Evolutionary conservation across 1,284 basidiomycete genomes (phyloP), one percentile per base, ranked within the genome.

Genomic region (Irpex rosettiformis): DNA sequence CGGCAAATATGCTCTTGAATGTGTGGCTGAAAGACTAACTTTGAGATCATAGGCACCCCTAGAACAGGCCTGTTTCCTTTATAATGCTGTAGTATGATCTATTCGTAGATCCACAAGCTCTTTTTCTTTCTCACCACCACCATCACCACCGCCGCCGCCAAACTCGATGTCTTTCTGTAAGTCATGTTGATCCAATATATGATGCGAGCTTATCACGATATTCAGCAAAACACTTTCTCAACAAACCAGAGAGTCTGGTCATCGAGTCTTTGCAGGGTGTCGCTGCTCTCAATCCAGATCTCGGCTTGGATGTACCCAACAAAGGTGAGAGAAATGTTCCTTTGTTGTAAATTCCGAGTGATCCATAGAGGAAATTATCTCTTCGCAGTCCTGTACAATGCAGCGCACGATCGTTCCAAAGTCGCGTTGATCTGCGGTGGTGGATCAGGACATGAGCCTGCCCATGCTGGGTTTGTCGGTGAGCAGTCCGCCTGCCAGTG

Each of bases 371-470:
- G 5, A 53, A 22, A 22, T 27, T 33, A n/a, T 48, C 27, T 60
- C n/a, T 56, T 22, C 52, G 13, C 22, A 92, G 89, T 89, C 58
- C 77, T 93, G 29, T 85, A 87, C 67, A 72, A 85, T 45, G 74
- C 81, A 13, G 66, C 78, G 13, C 80, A 73, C 24, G 82, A 88
- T 69, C 78, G 75, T 55, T 80, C 82, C 33, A 86, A 87, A 67
- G 94, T 96, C 48, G 84, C 91, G 2, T 75, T 96, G 22, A 81
- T 97, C 66, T 94, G 90, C 63, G 94, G 94, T 24, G 94, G 95
- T 24, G 94, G 94, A 40, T 88, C 89, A 30, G 95, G 95, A 1
- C 94, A 96, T 71, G 94, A 96, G 69, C 94, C 94, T 24, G 83
- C 93, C 18, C 90, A 94, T 72, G 83, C 91, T 16, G 90, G 86